Conservation (phyloP, 1,284 basidiomycete species). For the Ustilago cynodontis region DNA sequence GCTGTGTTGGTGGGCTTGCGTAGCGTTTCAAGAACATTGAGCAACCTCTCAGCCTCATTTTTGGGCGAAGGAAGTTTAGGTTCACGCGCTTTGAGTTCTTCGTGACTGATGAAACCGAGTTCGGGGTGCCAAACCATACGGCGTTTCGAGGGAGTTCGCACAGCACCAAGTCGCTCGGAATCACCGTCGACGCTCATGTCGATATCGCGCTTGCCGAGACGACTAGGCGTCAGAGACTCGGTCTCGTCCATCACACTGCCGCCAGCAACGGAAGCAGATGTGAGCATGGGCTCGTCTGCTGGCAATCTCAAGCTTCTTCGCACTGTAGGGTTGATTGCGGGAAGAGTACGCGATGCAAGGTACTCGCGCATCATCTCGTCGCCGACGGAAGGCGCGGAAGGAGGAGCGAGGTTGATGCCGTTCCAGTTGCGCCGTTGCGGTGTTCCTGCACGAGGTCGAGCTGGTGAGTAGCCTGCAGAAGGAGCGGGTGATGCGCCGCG, state of each 20-base stretch:
- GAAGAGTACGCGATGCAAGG: slow-evolving; percentile 40
- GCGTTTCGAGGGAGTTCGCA: slow-evolving; percentile 53
- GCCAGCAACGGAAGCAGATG: slow-evolving; percentile 27
- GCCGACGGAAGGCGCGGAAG: slow-evolving; percentile 41
- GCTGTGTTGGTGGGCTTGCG: slow-evolving; percentile 65
- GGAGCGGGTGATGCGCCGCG: slow-evolving; percentile 36
- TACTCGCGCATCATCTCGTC: slow-evolving; percentile 61
- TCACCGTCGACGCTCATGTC: slow-evolving; percentile 55
- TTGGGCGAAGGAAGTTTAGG: slow-evolving; percentile 65
- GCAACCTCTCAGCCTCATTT: slow-evolving; percentile 71
- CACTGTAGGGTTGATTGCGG: slow-evolving; percentile 33
- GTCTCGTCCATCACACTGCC: slow-evolving; percentile 42
- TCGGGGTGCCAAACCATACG: slow-evolving; percentile 67
- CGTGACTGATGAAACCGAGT: slow-evolving; percentile 63
- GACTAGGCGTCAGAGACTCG: slow-evolving; percentile 38
- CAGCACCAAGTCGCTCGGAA: slow-evolving; percentile 27
- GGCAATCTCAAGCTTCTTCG: slow-evolving; percentile 28
- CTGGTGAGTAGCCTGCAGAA: slow-evolving; percentile 33
- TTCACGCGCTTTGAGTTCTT: slow-evolving; percentile 60
- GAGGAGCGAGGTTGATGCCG: slow-evolving; percentile 57
- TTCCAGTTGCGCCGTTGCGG: slow-evolving; percentile 57
- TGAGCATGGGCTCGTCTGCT: slow-evolving; percentile 23
- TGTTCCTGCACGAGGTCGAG: slow-evolving; percentile 25
- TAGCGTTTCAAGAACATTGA: slow-evolving; percentile 70
- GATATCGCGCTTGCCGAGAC: slow-evolving; percentile 46